phyloP scores from a whole-genome alignment of 805 yeast genomes.

The Nakazawaea ernobii region DNA sequence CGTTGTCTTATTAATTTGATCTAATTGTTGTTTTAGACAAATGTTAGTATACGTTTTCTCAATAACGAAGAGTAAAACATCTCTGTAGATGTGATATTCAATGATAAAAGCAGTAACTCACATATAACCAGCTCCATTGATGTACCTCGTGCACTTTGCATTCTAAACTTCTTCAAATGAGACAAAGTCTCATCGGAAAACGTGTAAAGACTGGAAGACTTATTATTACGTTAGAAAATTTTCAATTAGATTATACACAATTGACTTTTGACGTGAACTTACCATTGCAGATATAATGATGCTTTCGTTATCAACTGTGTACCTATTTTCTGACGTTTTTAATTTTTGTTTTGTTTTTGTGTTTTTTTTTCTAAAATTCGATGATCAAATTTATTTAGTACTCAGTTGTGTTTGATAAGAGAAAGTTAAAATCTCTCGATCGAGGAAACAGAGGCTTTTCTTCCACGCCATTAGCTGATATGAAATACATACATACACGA shows the following conservation, averaged over 20 bases:
- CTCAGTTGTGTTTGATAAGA: too few species aligned
- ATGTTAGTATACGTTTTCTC: too few species aligned
- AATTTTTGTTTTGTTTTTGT: not conserved
- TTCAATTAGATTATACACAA: not conserved
- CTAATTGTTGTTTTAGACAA: too few species aligned
- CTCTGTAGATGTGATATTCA: too few species aligned
- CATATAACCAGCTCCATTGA: conserved; percentile 58
- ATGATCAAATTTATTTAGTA: too few species aligned
- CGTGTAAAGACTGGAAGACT: conserved; percentile 52
- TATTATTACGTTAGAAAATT: too few species aligned
- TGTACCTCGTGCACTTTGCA: conserved; percentile 60
- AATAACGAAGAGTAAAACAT: too few species aligned
- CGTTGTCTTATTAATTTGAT: conserved; percentile 48
- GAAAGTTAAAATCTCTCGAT: too few species aligned
- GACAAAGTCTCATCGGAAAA: conserved; percentile 57
- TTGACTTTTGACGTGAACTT: not conserved
- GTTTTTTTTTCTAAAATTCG: too few species aligned
- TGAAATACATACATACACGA: too few species aligned
- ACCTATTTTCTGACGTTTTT: not conserved
- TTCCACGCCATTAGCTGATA: too few species aligned
- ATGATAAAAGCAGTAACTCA: conserved; percentile 23
- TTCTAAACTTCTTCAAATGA: conserved; percentile 64
- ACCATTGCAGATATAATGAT: not conserved
- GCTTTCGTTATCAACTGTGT: not conserved
- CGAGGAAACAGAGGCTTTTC: too few species aligned